Conservation (phyloP, 1,284 basidiomycete genomes). For the Malassezia pachydermatis region DNA sequence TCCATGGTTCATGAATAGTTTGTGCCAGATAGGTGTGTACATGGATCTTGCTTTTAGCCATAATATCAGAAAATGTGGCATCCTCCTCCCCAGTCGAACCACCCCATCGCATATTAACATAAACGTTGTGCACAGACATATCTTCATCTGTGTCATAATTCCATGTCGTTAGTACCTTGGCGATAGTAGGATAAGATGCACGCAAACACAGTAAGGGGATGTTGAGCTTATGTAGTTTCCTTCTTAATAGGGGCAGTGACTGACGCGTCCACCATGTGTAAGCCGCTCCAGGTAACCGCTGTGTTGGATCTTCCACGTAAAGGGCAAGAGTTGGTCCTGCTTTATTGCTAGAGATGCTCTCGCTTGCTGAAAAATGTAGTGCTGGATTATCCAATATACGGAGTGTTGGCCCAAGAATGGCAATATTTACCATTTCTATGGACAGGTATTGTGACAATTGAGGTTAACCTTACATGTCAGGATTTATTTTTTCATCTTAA, state of each 20-base stretch:
- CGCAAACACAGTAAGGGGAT: constrained; percentile 8
- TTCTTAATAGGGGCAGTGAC: constrained; percentile 7
- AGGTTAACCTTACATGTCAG: too few species aligned
- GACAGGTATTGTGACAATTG: not conserved
- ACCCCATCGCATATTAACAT: constrained; percentile 13
- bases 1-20: constrained; percentile 15
- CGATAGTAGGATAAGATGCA: constrained; percentile 6
- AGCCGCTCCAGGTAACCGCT: constrained; percentile 10
- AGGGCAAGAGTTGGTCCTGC: constrained; percentile 4
- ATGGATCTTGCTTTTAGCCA: not conserved
- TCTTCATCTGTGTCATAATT: not conserved
- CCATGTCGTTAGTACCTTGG: not conserved
- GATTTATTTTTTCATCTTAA: too few species aligned
- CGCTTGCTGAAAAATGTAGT: not conserved
- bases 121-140: not conserved
- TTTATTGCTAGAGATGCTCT: not conserved
- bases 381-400: constrained; percentile 12
- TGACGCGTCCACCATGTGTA: constrained; percentile 15
- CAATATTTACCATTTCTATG: constrained; percentile 3
- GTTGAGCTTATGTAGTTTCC: constrained; percentile 2
- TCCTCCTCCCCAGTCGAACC: constrained; percentile 7
- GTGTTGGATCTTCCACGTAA: constrained; percentile 13
- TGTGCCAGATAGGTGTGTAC: constrained; percentile 1
- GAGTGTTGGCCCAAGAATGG: constrained; percentile 5
- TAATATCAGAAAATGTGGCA: not conserved